A percentile compares a stretch with the other conserved stretches of the same genome.
phyloP scores from a whole-genome alignment of 352 stramenopile genomes.

The Globisporangium paroecandrum region DNA sequence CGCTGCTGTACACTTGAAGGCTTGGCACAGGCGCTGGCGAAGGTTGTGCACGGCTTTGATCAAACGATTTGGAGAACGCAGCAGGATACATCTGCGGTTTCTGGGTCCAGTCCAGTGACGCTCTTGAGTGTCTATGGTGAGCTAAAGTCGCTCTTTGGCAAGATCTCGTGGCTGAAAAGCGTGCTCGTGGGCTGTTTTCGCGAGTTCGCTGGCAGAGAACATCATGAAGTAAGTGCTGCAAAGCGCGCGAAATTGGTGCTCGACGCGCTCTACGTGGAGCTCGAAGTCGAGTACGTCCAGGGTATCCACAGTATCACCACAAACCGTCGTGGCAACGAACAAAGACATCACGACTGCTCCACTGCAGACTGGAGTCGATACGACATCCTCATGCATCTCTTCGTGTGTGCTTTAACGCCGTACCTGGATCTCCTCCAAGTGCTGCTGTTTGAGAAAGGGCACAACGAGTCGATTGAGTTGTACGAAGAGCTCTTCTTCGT shows the following conservation, averaged over 20 bases:
- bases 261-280: conserved; percentile 36
- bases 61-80: conserved; percentile 20
- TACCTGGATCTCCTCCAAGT: conserved; percentile 51
- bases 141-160: conserved; percentile 41
- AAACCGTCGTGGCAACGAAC: not conserved
- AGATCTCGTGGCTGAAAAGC: conserved; percentile 41
- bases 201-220: conserved; percentile 19
- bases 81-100: not conserved
- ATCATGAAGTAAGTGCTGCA: conserved; percentile 28
- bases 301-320: conserved; percentile 11
- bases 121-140: conserved; percentile 39
- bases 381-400: conserved; percentile 45
- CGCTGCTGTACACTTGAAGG: conserved; percentile 44
- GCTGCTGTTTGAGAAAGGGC: conserved; percentile 46
- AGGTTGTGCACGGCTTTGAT: conserved; percentile 25
- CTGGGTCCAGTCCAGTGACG: conserved; percentile 18
- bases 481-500: conserved; percentile 58
- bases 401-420: conserved; percentile 36
- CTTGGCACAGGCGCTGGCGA: conserved; percentile 38
- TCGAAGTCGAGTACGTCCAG: conserved; percentile 42
- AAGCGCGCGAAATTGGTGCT: conserved; percentile 42
- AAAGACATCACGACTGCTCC: not conserved
- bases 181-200: conserved; percentile 34
- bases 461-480: conserved; percentile 36
- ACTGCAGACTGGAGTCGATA: conserved; percentile 29